phyloP scores from a whole-genome alignment of 176 grass and related monocot genomes.

The Musa schizocarpa region DNA sequence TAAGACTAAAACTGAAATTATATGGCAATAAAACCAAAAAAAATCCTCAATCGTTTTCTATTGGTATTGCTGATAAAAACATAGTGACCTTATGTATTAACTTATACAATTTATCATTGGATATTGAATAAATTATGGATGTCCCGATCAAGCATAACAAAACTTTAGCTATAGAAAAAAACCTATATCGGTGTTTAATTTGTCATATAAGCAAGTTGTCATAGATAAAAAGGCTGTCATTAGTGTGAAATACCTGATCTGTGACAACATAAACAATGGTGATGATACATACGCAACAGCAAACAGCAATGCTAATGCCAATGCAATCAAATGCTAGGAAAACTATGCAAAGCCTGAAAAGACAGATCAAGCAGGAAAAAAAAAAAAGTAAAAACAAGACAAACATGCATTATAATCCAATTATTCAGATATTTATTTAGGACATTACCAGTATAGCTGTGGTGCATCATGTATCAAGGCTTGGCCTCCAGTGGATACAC shows the following conservation, averaged over 20 bases:
- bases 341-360: conserved; percentile 5
- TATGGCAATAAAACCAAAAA: too few species aligned
- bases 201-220: not conserved
- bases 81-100: not conserved
- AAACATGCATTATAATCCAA: not conserved
- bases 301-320: conserved; percentile 16
- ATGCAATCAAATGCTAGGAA: conserved; percentile 15
- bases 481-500: conserved; percentile 17
- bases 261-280: conserved; percentile 15
- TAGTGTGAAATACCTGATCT: conserved; percentile 3
- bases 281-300: conserved; percentile 15
- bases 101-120: not conserved
- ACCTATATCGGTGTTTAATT: not conserved
- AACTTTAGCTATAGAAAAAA: not conserved
- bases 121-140: not conserved
- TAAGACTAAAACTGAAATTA: too few species aligned
- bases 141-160: not conserved
- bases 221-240: not conserved
- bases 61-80: not conserved
- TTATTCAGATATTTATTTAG: not conserved
- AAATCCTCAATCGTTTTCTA: too few species aligned
- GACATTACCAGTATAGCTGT: conserved; percentile 6
- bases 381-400: not conserved
- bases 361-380: not conserved
- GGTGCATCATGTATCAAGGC: conserved; percentile 7